Conservation (phyloP, 257 asterid genomes). For the Salvia rosmarinus region DNA sequence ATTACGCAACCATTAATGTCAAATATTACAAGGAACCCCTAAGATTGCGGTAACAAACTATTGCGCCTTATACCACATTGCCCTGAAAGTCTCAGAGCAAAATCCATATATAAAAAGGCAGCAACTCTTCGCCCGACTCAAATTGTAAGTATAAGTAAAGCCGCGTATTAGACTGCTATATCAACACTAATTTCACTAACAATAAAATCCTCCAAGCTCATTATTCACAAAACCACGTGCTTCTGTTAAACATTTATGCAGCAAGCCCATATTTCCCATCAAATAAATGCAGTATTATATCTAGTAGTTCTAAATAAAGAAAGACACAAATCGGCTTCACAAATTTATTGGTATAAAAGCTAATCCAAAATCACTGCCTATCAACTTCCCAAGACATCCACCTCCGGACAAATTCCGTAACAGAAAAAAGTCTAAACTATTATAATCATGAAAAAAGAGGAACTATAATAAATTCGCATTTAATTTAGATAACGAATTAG, state of each 20-base stretch:
- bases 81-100: no score
- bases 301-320: background rate
- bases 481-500: background rate
- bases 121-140: no score
- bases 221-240: constrained; percentile 7
- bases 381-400: constrained; percentile 29
- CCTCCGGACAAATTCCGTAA: background rate
- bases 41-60: no score
- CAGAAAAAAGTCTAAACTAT: background rate
- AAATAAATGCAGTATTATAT: background rate
- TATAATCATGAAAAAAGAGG: background rate
- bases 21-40: no score
- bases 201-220: constrained; percentile 16
- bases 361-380: background rate
- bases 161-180: no score
- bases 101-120: no score
- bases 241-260: constrained; percentile 2
- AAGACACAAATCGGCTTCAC: no score
- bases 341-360: background rate
- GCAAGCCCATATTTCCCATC: background rate
- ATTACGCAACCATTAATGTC: no score
- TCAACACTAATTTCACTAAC: background rate
- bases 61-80: no score
- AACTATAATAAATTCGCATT: background rate
- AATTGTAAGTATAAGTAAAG: no score